Conservation (phyloP, 129 eudicot species). For the Chrysanthemum makinoi region DNA sequence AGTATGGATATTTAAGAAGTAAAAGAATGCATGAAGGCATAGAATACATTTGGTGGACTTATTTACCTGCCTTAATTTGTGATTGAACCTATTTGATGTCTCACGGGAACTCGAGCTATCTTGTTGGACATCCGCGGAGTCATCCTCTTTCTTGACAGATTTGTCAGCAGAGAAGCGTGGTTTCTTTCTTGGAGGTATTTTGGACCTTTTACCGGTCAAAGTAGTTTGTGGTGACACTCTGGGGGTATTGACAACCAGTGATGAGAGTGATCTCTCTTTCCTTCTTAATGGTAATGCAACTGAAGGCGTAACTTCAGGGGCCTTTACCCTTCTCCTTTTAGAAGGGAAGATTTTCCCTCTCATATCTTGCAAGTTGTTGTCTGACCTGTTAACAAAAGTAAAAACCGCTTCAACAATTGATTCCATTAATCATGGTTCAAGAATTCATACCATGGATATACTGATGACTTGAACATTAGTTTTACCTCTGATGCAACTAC, state of each 20-base stretch:
- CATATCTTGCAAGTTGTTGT: conserved; percentile 74
- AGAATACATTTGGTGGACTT: conserved; percentile 2
- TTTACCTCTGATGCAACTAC: conserved; percentile 11
- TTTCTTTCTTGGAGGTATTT: conserved; percentile 54
- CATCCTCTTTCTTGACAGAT: conserved; percentile 61
- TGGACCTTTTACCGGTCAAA: conserved; percentile 76
- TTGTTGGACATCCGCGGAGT: conserved; percentile 55
- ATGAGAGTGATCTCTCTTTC: conserved; percentile 86
- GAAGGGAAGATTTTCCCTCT: conserved; percentile 76
- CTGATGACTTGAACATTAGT: not conserved
- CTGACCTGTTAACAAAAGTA: conserved; percentile 61
- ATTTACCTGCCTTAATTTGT: conserved; percentile 65
- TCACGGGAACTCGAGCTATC: conserved; percentile 83
- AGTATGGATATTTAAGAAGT: conserved; percentile 14
- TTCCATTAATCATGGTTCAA: conserved; percentile 9
- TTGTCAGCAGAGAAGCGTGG: conserved; percentile 59
- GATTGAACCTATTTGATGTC: conserved; percentile 54
- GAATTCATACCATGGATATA: not conserved
- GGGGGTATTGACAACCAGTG: conserved; percentile 75
- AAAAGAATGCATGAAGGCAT: not conserved
- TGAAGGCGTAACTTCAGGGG: conserved; percentile 58
- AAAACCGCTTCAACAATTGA: not conserved
- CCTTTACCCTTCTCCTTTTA: conserved; percentile 59
- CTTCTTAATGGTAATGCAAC: conserved; percentile 62
- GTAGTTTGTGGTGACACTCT: conserved; percentile 60